phyloP scores from a whole-genome alignment of 306 rosid species.

The Lathyrus tuberosus region DNA sequence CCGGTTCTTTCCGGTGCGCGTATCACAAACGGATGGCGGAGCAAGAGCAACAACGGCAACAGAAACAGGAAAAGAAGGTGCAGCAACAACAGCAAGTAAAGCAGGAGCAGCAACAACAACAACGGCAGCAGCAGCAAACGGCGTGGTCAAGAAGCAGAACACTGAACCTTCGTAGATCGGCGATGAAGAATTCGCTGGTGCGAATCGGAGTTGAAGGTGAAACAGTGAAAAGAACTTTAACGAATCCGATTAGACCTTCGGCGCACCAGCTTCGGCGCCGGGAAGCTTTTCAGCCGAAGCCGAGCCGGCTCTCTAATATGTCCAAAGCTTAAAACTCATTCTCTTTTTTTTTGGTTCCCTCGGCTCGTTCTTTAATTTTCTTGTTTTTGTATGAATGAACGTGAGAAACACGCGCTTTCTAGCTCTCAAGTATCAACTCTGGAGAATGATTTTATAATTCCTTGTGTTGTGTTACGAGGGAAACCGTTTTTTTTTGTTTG shows the following conservation, averaged over 20 bases:
- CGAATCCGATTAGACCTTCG: slow-evolving; percentile 56
- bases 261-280: slow-evolving; percentile 63
- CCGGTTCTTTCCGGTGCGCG: slow-evolving; percentile 75
- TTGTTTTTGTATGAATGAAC: not conserved
- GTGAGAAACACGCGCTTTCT: slow-evolving; percentile 8
- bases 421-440: no score
- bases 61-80: not conserved
- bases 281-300: slow-evolving; percentile 55
- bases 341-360: not conserved
- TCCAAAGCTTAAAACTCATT: slow-evolving; percentile 36
- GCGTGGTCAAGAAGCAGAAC: slow-evolving; percentile 39
- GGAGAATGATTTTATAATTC: no score
- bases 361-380: not conserved
- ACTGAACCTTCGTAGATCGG: slow-evolving; percentile 55
- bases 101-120: slow-evolving; percentile 11
- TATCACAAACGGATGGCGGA: slow-evolving; percentile 55
- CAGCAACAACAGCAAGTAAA: not conserved
- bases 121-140: slow-evolving; percentile 17
- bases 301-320: slow-evolving; percentile 61
- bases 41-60: slow-evolving; percentile 23
- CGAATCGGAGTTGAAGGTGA: slow-evolving; percentile 71
- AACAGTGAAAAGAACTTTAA: slow-evolving; percentile 49
- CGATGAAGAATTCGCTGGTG: slow-evolving; percentile 73
- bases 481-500: not conserved
- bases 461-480: not conserved